Conservation (phyloP, 2,329 filamentous ascomycete species). For the Claviceps sp. region DNA sequence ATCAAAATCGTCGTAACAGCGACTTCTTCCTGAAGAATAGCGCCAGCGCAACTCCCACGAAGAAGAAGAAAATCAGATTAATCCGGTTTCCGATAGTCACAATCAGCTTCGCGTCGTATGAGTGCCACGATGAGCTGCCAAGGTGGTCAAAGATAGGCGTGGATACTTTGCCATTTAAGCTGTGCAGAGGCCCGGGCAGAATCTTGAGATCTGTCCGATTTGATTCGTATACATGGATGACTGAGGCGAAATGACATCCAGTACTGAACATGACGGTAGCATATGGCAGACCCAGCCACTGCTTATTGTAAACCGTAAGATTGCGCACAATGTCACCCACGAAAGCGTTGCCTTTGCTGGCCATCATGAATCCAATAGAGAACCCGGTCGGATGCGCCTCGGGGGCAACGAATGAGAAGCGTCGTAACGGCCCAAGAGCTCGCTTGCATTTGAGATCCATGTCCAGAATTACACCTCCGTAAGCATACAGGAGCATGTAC, state of each 20-base stretch:
- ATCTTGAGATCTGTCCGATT: slow-evolving; percentile 21
- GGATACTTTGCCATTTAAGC: slow-evolving; percentile 24
- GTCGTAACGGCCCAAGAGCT: slow-evolving; percentile 23
- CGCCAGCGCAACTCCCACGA: slow-evolving; percentile 10
- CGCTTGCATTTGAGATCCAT: slow-evolving; percentile 23
- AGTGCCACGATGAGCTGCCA: slow-evolving; percentile 29
- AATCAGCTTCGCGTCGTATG: slow-evolving; percentile 19
- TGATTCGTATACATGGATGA: slow-evolving; percentile 23
- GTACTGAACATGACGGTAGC: slow-evolving; percentile 30
- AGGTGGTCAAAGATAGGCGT: slow-evolving; percentile 28
- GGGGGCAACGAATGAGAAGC: slow-evolving; percentile 27
- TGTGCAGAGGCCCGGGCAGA: slow-evolving; percentile 23
- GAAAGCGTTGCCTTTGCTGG: slow-evolving; percentile 20
- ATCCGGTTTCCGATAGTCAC: slow-evolving; percentile 7
- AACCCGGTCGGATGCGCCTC: slow-evolving; percentile 26
- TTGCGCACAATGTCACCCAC: slow-evolving; percentile 20
- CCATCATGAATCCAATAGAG: slow-evolving; percentile 29
- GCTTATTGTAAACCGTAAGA: slow-evolving; percentile 20
- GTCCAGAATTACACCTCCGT: slow-evolving; percentile 18
- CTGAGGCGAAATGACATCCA: slow-evolving; percentile 28
- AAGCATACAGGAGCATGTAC: slow-evolving; percentile 32
- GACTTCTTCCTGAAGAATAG: slow-evolving; percentile 9
- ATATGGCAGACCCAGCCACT: slow-evolving; percentile 27
- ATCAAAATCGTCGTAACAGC: slow-evolving; percentile 9
- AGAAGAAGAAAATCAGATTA: slow-evolving; percentile 10